phyloP scores from a whole-genome alignment of 192 early-diverging fungal species.

The Coemansia javaensis region DNA sequence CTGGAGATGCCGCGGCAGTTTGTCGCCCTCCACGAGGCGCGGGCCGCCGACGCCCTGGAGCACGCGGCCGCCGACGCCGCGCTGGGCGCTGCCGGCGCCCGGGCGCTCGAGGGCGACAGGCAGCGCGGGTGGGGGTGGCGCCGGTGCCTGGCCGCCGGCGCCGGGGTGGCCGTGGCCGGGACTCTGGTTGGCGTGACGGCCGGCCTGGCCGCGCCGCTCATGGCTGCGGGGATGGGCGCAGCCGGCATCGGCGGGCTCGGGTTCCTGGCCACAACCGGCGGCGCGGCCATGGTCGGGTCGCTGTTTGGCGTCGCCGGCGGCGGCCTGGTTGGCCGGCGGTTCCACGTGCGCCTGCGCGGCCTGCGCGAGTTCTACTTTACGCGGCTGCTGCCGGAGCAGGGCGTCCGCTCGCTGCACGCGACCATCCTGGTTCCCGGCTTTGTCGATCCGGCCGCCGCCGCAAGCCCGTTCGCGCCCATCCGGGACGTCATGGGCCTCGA shows the following conservation, averaged over 20 bases:
- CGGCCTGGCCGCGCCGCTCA: constrained; percentile 52
- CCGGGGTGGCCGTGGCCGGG: constrained; percentile 45
- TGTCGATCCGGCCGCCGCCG: constrained; percentile 23
- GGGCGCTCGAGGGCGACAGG: constrained; percentile 19
- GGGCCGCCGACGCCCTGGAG: constrained; percentile 23
- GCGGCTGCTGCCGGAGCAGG: constrained; percentile 9
- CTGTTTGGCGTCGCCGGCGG: constrained; percentile 53
- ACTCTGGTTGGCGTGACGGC: constrained; percentile 52
- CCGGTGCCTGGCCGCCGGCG: constrained; percentile 44
- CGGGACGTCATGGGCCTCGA: constrained; percentile 26
- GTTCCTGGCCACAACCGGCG: constrained; percentile 43
- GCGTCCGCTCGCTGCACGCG: constrained; percentile 37
- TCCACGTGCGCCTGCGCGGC: constrained; percentile 39
- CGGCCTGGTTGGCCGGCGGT: constrained; percentile 45
- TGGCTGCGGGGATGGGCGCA: constrained; percentile 52
- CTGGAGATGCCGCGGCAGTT: constrained; percentile 42
- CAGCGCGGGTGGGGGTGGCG: constrained; percentile 39
- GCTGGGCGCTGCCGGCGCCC: constrained; percentile 38
- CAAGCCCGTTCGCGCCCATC: constrained; percentile 23
- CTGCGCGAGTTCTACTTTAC: constrained; percentile 45
- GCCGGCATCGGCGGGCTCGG: constrained; percentile 49
- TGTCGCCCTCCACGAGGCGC: constrained; percentile 30
- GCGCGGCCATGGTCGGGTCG: constrained; percentile 47
- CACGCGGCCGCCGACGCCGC: constrained; percentile 20
- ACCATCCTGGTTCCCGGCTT: constrained; percentile 52